Conservation (phyloP, 164 flowering plant genomes). For the Magnolia officinalis region DNA sequence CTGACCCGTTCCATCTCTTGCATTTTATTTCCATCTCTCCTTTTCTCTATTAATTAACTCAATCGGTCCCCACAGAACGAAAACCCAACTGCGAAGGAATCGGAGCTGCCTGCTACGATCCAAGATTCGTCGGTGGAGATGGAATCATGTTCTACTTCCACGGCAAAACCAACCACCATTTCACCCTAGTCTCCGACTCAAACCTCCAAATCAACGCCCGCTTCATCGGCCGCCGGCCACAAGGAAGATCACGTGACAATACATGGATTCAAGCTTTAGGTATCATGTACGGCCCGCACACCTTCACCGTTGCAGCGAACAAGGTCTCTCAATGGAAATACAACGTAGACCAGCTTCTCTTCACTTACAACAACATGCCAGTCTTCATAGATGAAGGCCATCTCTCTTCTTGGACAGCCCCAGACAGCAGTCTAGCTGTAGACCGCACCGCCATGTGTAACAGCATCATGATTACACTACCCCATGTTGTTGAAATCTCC, state of each 20-base stretch:
- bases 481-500: conserved; percentile 42
- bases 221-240: conserved; percentile 60
- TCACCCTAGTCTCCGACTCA: conserved; percentile 59
- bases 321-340: conserved; percentile 57
- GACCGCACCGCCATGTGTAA: conserved; percentile 61
- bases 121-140: conserved; percentile 70
- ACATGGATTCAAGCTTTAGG: conserved; percentile 76
- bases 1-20: no score
- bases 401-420: conserved; percentile 12
- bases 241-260: conserved; percentile 56
- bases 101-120: conserved; percentile 67
- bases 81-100: conserved; percentile 58
- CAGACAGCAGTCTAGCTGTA: conserved; percentile 32
- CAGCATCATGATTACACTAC: conserved; percentile 40
- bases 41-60: background rate
- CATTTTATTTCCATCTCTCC: no score
- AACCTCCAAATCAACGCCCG: conserved; percentile 58
- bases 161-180: conserved; percentile 57
- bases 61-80: conserved; percentile 22
- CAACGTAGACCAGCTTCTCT: conserved; percentile 40
- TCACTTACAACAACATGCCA: conserved; percentile 35
- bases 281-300: conserved; percentile 59
- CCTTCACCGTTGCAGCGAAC: conserved; percentile 51
- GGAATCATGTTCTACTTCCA: conserved; percentile 80
- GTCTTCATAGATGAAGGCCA: conserved; percentile 59